Percentiles rank a stretch among this genome's conserved stretches.
These are phyloP conservation scores for Aspergillus wentii DNA, from an alignment of 495 filamentous ascomycete genomes.

Conservation along the genomic window DNA sequence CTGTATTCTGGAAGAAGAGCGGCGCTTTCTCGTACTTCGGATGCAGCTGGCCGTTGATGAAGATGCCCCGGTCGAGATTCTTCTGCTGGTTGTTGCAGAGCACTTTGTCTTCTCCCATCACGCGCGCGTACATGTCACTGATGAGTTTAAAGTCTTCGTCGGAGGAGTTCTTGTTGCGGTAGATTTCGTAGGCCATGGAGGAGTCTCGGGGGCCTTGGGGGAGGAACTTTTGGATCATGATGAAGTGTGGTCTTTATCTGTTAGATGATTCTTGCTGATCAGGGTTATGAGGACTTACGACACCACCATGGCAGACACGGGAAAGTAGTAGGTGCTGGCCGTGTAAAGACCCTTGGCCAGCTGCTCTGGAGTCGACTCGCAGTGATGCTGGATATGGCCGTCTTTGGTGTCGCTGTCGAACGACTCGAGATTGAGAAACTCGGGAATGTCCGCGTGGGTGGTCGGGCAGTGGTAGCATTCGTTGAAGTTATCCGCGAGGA, in stretches of 20 bases:
- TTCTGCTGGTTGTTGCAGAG: conserved; percentile 38
- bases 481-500: conserved; percentile 58
- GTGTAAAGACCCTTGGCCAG: conserved; percentile 28
- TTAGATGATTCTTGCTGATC: conserved; percentile 1
- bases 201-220: conserved; percentile 31
- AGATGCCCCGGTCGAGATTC: conserved; percentile 44
- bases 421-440: conserved; percentile 35
- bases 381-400: conserved; percentile 40
- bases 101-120: conserved; percentile 35
- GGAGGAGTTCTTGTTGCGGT: conserved; percentile 27
- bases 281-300: conserved; percentile 28
- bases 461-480: conserved; percentile 61
- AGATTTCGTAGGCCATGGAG: conserved; percentile 44
- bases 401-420: conserved; percentile 39
- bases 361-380: conserved; percentile 33
- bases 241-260: conserved; percentile 34
- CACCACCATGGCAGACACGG: conserved; percentile 38
- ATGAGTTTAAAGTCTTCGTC: conserved; percentile 30
- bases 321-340: conserved; percentile 41
- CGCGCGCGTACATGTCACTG: conserved; percentile 31
- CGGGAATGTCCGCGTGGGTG: conserved; percentile 44
- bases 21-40: conserved; percentile 45
- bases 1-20: conserved; percentile 41
- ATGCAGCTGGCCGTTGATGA: conserved; percentile 46
- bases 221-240: conserved; percentile 45